Evolutionary conservation across 176 grass and related monocot genomes (phyloP), one percentile per base, ranked within the genome.

Genomic region (Rhipidocladum racemiflorum): DNA sequence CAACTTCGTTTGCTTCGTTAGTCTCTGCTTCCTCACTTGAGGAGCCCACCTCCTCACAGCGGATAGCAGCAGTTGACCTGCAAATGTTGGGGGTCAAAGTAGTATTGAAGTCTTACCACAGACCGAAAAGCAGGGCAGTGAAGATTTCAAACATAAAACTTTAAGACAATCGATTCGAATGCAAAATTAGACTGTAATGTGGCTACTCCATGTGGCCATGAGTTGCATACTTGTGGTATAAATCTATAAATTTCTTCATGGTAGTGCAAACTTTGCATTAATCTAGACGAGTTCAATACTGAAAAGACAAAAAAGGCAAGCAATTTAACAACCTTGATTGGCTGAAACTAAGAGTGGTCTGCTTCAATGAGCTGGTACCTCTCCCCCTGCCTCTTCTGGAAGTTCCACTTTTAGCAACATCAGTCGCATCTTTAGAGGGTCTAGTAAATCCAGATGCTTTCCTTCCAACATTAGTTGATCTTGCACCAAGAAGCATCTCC

Each of bases 1-100:
- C 75, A 44, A 87, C 80, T 75, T 91, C 87, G 39, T 94, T 77
- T 70, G 62, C 80, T 84, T 92, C 88, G 4, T 89, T 74, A 82
- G 61, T 80, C 45, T 91, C 90, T 51, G 77, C 86, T 89, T 92
- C 92, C 57, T 98, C 95, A 39, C 86, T 85, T 29, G 87, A 89
- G n/a, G 81, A 88, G 65, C 85, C 67, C 56, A 98, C 92, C 13
- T 90, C 90, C 86, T 92, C 89, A 76, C 77, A 82, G 70, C 46
- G 74, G 40, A 84, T 77, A 42, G 87, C 67, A 57, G 72, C 62
- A 39, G 81, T 76, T 48, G 89, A 83, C 71, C 92, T 94, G 73
- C 64, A 87, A 82, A 62, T 79, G 8, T 18, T 38, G 4, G 44
- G 6, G 46, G 46, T 48, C 50, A 82, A 54, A 50, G 72, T 44